Evolutionary conservation across 768 basidiomycete species (phyloP).

Genomic region (Porphyrellus cyaneotinctus): DNA sequence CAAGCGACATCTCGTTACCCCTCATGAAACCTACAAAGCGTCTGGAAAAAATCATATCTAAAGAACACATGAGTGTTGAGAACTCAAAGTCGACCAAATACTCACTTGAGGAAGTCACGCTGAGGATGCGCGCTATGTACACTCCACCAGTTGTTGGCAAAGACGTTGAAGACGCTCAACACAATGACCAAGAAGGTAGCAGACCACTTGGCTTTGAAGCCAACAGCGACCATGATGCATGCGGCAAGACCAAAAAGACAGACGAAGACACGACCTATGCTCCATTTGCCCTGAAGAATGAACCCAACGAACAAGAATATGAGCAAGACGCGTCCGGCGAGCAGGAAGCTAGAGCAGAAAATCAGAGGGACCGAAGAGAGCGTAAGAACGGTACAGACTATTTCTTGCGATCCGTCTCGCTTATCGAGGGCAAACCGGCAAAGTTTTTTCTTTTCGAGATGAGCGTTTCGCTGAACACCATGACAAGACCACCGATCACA

Average conservation of each 20-base stretch:
- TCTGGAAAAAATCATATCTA: conserved; percentile 99
- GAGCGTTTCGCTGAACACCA: conserved; percentile 98
- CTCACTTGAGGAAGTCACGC: conserved; percentile 95
- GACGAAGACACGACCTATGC: conserved; percentile 77
- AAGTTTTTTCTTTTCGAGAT: conserved; percentile 82
- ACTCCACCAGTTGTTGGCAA: conserved; percentile 99
- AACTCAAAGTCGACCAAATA: conserved; percentile 5
- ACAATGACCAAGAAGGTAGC: conserved; percentile 92
- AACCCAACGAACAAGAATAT: conserved; percentile 99
- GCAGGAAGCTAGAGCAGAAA: conserved; percentile 69
- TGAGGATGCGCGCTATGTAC: conserved; percentile 90
- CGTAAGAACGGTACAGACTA: conserved; percentile 56
- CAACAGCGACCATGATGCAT: conserved; percentile 94
- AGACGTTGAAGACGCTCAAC: conserved; percentile 92
- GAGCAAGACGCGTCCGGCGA: conserved; percentile 92
- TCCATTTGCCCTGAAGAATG: conserved; percentile 91
- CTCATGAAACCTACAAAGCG: conserved; percentile 52
- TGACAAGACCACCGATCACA: conserved; percentile 96
- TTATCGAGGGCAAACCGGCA: conserved; percentile 84
- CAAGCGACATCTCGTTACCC: background rate
- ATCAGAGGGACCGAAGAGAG: conserved; percentile 1
- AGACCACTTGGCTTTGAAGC: conserved; percentile 99
- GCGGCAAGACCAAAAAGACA: conserved; percentile 88
- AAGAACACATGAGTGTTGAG: conserved; percentile 20
- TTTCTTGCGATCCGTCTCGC: conserved; percentile 96